A percentile compares a stretch with the other conserved stretches of the same genome.
Conservation (phyloP, 768 basidiomycete species). For the Pulveroboletus sp. region DNA sequence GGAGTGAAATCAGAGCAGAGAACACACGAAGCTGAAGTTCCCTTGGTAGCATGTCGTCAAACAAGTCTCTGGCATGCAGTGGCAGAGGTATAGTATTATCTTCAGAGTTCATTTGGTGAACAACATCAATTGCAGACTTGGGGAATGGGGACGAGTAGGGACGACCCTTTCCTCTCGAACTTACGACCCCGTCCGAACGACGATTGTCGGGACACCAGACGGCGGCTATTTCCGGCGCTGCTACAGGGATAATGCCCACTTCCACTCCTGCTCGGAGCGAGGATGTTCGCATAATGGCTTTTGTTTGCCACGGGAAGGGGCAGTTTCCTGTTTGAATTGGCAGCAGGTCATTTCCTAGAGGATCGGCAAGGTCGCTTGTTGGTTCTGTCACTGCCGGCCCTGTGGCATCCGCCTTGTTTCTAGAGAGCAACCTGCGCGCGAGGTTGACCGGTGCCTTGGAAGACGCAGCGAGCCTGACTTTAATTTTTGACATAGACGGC, state of each 20-base stretch:
- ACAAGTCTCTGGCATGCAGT: conserved; percentile 45
- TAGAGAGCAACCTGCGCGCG: conserved; percentile 52
- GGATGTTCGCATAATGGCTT: conserved; percentile 16
- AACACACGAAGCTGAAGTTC: conserved; percentile 67
- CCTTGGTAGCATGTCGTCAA: conserved; percentile 65
- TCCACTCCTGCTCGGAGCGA: conserved; percentile 12
- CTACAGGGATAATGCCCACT: conserved; percentile 6
- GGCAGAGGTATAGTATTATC: conserved; percentile 53
- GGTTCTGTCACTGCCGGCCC: conserved; percentile 9
- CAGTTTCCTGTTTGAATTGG: conserved; percentile 32
- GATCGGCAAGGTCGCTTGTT: conserved; percentile 6
- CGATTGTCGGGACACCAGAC: conserved; percentile 15
- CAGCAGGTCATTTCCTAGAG: conserved; percentile 14
- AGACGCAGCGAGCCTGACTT: conserved; percentile 41
- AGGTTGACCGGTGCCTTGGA: conserved; percentile 44
- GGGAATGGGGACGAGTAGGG: conserved; percentile 65
- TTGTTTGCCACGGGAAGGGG: conserved; percentile 42
- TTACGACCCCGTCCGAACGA: conserved; percentile 15
- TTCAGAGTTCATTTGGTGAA: conserved; percentile 40
- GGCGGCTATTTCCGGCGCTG: conserved; percentile 3
- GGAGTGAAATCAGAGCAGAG: conserved; percentile 46
- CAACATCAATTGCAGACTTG: conserved; percentile 53
- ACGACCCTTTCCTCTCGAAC: conserved; percentile 47
- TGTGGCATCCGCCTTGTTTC: conserved; percentile 31
- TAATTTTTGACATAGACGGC: conserved; percentile 45